Evolutionary conservation across 495 filamentous ascomycete genomes (phyloP).

Genomic region (Hypoxylon rickii): DNA sequence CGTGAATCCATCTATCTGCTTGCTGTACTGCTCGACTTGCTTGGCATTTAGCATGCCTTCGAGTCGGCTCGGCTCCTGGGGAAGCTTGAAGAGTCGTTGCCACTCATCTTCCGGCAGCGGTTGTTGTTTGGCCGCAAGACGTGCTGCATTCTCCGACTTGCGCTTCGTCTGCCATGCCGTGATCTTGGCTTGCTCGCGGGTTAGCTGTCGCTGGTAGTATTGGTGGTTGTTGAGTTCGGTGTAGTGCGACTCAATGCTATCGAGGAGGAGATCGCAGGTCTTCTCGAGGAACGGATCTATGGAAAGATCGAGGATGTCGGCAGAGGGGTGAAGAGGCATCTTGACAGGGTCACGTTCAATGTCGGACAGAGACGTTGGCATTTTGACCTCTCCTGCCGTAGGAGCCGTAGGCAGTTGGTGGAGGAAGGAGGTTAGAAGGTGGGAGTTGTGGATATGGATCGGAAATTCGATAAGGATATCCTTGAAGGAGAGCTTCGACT

Average conservation of each 20-base stretch:
- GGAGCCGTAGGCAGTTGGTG: slow-evolving; percentile 74
- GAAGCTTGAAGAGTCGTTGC: slow-evolving; percentile 96
- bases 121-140: slow-evolving; percentile 83
- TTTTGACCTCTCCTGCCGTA: slow-evolving; percentile 62
- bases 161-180: slow-evolving; percentile 93
- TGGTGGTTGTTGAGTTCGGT: slow-evolving; percentile 99
- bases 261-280: slow-evolving; percentile 92
- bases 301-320: slow-evolving; percentile 84
- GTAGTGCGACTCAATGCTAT: slow-evolving; percentile 95
- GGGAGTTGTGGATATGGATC: slow-evolving; percentile 92
- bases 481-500: slow-evolving; percentile 88
- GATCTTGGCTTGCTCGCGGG: slow-evolving; percentile 95
- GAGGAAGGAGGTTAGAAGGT: slow-evolving; percentile 92
- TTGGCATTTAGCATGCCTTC: slow-evolving; percentile 90
- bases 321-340: slow-evolving; percentile 79
- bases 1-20: slow-evolving; percentile 96
- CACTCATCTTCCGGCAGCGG: slow-evolving; percentile 95
- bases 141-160: slow-evolving; percentile 87
- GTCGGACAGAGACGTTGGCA: slow-evolving; percentile 76
- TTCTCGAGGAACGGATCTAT: slow-evolving; percentile 99
- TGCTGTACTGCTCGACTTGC: slow-evolving; percentile 97
- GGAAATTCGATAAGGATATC: slow-evolving; percentile 93
- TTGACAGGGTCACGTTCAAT: slow-evolving; percentile 61
- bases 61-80: slow-evolving; percentile 86
- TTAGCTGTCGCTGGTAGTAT: slow-evolving; percentile 96